Percentiles rank a stretch among this genome's conserved stretches.
Conservation (phyloP, 2,329 filamentous ascomycete species). For the Diaporthe humulicola region DNA sequence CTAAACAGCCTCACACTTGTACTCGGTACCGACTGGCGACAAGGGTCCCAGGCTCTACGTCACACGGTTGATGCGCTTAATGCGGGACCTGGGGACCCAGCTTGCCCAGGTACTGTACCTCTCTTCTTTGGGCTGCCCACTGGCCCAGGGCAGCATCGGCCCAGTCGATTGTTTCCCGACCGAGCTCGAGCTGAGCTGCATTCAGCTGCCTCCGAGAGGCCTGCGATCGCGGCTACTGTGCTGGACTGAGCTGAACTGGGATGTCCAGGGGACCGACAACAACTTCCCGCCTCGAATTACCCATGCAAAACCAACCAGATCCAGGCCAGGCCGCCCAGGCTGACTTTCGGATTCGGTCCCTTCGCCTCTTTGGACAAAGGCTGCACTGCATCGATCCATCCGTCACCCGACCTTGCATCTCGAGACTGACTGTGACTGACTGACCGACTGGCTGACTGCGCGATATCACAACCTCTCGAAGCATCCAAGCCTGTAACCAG, state of each 20-base stretch:
- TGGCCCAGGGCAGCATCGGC: neutral
- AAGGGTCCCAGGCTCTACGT: slow-evolving; percentile 26
- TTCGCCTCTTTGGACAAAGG: slow-evolving; percentile 12
- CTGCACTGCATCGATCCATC: neutral
- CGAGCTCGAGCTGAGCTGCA: slow-evolving; percentile 23
- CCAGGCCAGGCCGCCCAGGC: slow-evolving; percentile 22
- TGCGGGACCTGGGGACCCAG: neutral
- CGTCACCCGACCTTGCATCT: slow-evolving; percentile 1
- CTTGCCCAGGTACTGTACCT: neutral
- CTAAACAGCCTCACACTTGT: neutral
- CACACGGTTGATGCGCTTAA: slow-evolving; percentile 19
- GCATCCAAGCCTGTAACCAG: neutral
- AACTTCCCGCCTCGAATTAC: slow-evolving; percentile 15
- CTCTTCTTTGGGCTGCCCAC: neutral
- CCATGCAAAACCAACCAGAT: slow-evolving; percentile 21
- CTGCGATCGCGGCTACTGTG: slow-evolving; percentile 10
- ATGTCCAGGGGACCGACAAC: slow-evolving; percentile 15
- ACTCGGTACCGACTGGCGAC: neutral
- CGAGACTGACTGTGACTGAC: no score
- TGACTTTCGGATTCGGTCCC: slow-evolving; percentile 28
- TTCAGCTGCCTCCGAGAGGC: neutral
- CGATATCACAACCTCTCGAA: neutral
- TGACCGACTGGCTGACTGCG: neutral
- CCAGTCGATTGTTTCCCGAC: slow-evolving; percentile 14
- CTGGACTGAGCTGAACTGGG: neutral